Evolutionary conservation across 768 basidiomycete species (phyloP).

Genomic region (Termitomyces sp.): DNA sequence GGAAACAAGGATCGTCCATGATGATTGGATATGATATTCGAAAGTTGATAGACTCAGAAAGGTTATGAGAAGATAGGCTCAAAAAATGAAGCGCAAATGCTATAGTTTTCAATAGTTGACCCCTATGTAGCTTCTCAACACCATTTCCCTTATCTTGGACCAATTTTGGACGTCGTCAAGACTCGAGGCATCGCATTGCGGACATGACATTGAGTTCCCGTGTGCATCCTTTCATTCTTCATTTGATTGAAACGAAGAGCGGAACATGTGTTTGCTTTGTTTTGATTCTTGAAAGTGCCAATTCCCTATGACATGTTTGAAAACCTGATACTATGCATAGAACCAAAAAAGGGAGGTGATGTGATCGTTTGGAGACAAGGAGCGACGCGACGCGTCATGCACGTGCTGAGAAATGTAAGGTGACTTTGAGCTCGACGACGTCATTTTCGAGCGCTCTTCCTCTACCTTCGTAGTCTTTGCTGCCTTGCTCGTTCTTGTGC

Average conservation of each 20-base stretch:
- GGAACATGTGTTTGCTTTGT: background rate
- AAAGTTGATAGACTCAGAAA: too few relatives aligned
- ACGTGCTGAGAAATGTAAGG: constrained; percentile 2
- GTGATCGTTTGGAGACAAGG: background rate
- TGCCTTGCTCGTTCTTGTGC: background rate
- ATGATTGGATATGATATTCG: background rate
- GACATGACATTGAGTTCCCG: too few relatives aligned
- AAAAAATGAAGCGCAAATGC: too few relatives aligned
- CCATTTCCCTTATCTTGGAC: background rate
- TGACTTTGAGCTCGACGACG: background rate
- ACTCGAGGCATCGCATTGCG: too few relatives aligned
- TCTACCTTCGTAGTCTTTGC: too few relatives aligned
- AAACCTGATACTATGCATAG: background rate
- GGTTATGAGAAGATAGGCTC: too few relatives aligned
- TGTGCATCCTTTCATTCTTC: background rate
- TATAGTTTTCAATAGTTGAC: too few relatives aligned
- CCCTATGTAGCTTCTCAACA: background rate
- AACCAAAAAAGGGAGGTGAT: background rate
- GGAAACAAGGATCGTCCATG: too few relatives aligned
- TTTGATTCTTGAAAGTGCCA: background rate
- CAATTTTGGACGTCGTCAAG: too few relatives aligned
- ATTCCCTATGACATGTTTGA: background rate
- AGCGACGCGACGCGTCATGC: background rate
- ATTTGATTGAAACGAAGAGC: background rate
- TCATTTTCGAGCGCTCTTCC: background rate